These are phyloP conservation scores for Imleria badia DNA, from an alignment of 768 basidiomycete genomes.

Conservation along the genomic window DNA sequence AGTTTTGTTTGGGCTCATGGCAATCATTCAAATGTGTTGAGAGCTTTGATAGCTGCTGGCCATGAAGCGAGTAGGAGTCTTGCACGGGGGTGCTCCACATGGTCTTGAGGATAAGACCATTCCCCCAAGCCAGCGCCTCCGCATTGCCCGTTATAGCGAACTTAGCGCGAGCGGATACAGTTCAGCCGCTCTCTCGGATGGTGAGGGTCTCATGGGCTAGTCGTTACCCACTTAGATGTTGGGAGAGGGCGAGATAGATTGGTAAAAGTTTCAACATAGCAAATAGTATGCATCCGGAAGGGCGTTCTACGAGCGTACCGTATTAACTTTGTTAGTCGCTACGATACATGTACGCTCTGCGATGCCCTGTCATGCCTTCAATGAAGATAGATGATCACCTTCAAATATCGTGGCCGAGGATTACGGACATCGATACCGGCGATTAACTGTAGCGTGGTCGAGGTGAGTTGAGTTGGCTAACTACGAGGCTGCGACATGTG, in stretches of 20 bases:
- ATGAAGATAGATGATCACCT: neutral
- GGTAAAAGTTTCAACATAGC: slow-evolving; percentile 7
- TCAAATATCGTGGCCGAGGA: too few species aligned
- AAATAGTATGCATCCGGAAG: neutral
- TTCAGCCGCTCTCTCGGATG: slow-evolving; percentile 57
- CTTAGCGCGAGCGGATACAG: slow-evolving; percentile 48
- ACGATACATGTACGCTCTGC: slow-evolving; percentile 16
- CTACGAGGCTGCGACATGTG: too few species aligned
- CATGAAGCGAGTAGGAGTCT: slow-evolving; percentile 58
- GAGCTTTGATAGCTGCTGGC: slow-evolving; percentile 23
- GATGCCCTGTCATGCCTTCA: slow-evolving; percentile 10
- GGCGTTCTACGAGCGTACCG: neutral
- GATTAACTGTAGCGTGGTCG: too few species aligned
- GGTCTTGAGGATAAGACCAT: slow-evolving; percentile 61
- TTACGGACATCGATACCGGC: too few species aligned
- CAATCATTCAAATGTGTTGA: slow-evolving; percentile 1
- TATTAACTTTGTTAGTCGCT: neutral
- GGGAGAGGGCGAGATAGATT: neutral
- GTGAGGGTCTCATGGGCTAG: slow-evolving; percentile 49
- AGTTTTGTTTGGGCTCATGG: slow-evolving; percentile 17
- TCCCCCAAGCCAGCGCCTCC: slow-evolving; percentile 71
- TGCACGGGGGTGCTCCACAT: slow-evolving; percentile 52
- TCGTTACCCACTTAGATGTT: neutral
- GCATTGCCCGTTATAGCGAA: slow-evolving; percentile 65
- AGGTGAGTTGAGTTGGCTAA: too few species aligned